These are phyloP conservation scores for Raphanus raphanistrum DNA, from an alignment of 345 rosid species.

Conservation along the genomic window DNA sequence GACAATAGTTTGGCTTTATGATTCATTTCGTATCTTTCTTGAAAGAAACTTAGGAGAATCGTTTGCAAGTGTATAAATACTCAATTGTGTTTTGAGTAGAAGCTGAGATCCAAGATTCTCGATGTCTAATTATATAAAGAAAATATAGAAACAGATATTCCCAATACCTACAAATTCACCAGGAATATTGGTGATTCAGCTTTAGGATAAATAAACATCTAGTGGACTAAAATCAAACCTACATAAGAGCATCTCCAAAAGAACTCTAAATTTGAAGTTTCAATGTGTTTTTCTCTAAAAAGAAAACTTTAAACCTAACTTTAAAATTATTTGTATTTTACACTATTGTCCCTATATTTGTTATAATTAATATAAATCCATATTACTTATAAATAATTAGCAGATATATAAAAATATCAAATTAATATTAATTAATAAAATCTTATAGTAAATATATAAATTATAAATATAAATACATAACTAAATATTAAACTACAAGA, in stretches of 20 bases:
- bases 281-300: too few relatives aligned
- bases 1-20: slow-evolving; percentile 9
- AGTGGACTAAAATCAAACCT: slow-evolving; percentile 27
- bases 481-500: too few relatives aligned
- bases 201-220: slow-evolving; percentile 2
- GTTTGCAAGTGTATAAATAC: background rate
- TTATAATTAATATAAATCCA: too few relatives aligned
- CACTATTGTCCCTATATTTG: too few relatives aligned
- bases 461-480: too few relatives aligned
- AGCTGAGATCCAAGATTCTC: slow-evolving; percentile 27
- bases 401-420: too few relatives aligned
- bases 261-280: too few relatives aligned
- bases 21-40: slow-evolving; percentile 11
- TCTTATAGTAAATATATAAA: too few relatives aligned
- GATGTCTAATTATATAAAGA: background rate
- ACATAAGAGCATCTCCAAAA: background rate
- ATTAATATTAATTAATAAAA: too few relatives aligned
- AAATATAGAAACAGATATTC: background rate
- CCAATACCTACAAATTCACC: slow-evolving; percentile 34
- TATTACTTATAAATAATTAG: too few relatives aligned
- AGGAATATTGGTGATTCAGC: slow-evolving; percentile 24
- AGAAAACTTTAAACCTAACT: too few relatives aligned
- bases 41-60: background rate
- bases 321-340: too few relatives aligned
- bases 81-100: background rate